These are phyloP conservation scores for Cyclocybe cylindracea DNA, from an alignment of 768 basidiomycete genomes.

Conservation along the genomic window DNA sequence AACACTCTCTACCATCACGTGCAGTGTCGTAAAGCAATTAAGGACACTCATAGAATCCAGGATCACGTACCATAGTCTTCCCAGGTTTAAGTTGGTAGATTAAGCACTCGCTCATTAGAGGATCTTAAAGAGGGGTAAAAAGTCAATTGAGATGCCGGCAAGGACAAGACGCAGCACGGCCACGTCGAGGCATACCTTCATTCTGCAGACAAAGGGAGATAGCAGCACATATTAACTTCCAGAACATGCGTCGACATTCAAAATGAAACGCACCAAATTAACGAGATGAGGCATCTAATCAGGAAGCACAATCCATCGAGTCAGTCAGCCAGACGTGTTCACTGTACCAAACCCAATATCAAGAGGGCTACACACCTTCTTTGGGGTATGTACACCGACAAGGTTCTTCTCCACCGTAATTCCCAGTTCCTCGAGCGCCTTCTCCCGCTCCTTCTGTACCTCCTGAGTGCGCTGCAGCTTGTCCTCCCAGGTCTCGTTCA, in stretches of 20 bases:
- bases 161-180: constrained; percentile 9
- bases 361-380: constrained; percentile 65
- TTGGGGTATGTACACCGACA: constrained; percentile 97
- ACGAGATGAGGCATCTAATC: constrained; percentile 89
- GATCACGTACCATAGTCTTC: constrained; percentile 62
- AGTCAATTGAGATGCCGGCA: constrained; percentile 14
- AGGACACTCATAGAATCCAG: constrained; percentile 1
- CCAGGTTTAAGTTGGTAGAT: constrained; percentile 92
- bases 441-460: constrained; percentile 96
- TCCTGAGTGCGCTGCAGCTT: constrained; percentile 89
- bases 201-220: constrained; percentile 43
- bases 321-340: not conserved
- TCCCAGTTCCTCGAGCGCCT: constrained; percentile 95
- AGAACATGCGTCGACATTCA: constrained; percentile 13
- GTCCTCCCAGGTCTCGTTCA: constrained; percentile 97
- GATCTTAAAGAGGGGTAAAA: constrained; percentile 52
- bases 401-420: constrained; percentile 97
- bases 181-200: constrained; percentile 53
- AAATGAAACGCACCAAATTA: constrained; percentile 70
- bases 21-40: constrained; percentile 1
- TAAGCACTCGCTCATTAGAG: constrained; percentile 94
- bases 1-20: not conserved
- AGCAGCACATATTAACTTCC: constrained; percentile 17
- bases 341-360: not conserved
- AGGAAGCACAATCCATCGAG: not conserved